Conservation (phyloP, 2,329 filamentous ascomycete species). For the Pseudocercospora eumusae region DNA sequence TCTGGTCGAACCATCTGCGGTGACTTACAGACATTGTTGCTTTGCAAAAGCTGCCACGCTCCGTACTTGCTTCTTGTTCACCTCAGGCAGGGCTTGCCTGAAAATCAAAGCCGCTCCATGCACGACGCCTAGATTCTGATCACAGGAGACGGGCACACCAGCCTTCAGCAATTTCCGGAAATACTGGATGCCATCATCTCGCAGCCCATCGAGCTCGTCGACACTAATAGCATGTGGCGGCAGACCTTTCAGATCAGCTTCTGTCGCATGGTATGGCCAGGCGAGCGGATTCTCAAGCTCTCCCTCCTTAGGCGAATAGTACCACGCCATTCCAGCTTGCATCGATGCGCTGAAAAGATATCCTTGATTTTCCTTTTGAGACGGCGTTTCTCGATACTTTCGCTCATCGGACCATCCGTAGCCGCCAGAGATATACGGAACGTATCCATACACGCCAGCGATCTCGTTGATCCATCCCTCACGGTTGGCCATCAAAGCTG, state of each 20-base stretch:
- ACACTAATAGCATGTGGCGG: constrained; percentile 34
- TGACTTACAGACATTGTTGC: constrained; percentile 3
- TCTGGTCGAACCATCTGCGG: neutral
- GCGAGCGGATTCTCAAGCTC: constrained; percentile 32
- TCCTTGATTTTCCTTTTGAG: constrained; percentile 34
- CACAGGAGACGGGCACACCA: constrained; percentile 32
- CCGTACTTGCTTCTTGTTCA: constrained; percentile 27
- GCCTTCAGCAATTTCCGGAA: constrained; percentile 31
- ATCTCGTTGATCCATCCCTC: constrained; percentile 35
- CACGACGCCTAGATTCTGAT: constrained; percentile 33
- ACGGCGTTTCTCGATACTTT: constrained; percentile 25
- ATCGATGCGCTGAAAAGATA: constrained; percentile 30
- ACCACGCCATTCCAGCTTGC: constrained; percentile 22
- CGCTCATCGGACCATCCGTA: constrained; percentile 21
- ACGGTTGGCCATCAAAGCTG: constrained; percentile 33
- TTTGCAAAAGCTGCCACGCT: constrained; percentile 31
- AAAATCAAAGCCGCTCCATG: constrained; percentile 34
- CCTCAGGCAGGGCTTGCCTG: constrained; percentile 32
- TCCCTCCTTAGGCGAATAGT: constrained; percentile 18
- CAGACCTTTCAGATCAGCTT: constrained; percentile 34
- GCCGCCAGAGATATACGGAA: constrained; percentile 32
- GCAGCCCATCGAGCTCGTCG: constrained; percentile 38
- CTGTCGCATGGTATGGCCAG: constrained; percentile 37
- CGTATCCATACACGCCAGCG: constrained; percentile 31
- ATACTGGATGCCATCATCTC: constrained; percentile 37